Conservation (phyloP, 2,329 filamentous ascomycete species). For the Orbilia brochopaga region DNA sequence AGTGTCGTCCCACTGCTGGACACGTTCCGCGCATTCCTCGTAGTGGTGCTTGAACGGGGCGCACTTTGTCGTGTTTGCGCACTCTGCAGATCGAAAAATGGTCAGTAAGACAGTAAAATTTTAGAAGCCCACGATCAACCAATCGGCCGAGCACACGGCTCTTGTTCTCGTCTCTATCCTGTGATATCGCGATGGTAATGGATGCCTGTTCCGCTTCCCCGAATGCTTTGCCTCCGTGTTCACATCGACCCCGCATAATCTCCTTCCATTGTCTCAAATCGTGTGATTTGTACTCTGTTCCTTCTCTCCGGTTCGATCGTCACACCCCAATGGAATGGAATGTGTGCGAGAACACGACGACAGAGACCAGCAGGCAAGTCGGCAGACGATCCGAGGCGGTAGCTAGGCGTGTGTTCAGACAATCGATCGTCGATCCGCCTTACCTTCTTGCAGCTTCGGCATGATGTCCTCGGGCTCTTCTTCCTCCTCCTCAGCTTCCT, state of each 20-base stretch:
- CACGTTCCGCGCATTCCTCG: constrained; percentile 96
- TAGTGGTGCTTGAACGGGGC: constrained; percentile 93
- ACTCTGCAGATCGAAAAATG: constrained; percentile 68
- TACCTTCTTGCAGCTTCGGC: constrained; percentile 89
- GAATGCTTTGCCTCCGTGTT: not conserved
- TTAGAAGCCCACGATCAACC: not conserved
- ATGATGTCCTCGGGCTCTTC: constrained; percentile 84
- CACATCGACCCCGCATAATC: not conserved
- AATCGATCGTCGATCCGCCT: constrained; percentile 59
- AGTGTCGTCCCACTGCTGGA: constrained; percentile 65
- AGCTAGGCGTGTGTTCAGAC: not conserved
- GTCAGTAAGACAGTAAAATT: constrained; percentile 6
- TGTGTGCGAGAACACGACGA: not conserved
- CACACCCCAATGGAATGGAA: not conserved
- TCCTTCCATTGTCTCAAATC: no score
- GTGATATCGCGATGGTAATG: not conserved
- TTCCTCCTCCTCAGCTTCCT: constrained; percentile 78
- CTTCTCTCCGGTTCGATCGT: not conserved
- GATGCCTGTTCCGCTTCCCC: not conserved
- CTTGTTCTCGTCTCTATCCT: not conserved
- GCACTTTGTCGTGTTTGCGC: constrained; percentile 84
- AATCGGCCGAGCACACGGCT: not conserved
- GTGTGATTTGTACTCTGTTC: not conserved
- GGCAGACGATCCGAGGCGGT: not conserved
- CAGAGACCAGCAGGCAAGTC: not conserved